phyloP scores from a whole-genome alignment of 2,329 filamentous ascomycete species.

The Colletotrichum sojae region DNA sequence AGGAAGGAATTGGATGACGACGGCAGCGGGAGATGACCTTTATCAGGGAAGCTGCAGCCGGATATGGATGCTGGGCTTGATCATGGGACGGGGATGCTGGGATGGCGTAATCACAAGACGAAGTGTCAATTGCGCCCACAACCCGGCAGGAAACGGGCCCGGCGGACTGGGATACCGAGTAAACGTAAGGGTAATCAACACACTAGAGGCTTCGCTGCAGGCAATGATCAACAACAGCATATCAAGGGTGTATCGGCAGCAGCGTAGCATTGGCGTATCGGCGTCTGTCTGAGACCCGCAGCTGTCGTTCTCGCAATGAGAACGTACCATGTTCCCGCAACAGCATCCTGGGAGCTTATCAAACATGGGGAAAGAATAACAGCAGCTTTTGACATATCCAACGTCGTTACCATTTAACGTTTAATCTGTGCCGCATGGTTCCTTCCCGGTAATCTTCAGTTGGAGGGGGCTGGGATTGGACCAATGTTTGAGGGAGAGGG shows the following conservation, averaged over 20 bases:
- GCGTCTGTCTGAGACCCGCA: background rate
- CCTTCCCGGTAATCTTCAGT: background rate
- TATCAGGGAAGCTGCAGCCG: background rate
- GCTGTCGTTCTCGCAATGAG: background rate
- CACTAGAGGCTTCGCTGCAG: slow-evolving; percentile 1
- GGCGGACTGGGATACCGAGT: background rate
- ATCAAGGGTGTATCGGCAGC: background rate
- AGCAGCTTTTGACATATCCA: no score
- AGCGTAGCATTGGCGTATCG: background rate
- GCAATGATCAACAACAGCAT: slow-evolving; percentile 8
- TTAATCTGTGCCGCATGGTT: no score
- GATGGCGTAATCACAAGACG: background rate
- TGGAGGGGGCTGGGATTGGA: background rate
- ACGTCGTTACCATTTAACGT: no score
- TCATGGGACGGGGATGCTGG: background rate
- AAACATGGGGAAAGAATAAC: no score
- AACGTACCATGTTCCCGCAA: no score
- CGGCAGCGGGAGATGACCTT: slow-evolving; percentile 1
- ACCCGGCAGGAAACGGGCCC: slow-evolving; percentile 7
- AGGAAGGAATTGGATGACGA: background rate
- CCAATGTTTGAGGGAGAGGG: background rate
- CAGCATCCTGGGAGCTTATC: no score
- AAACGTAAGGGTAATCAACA: no score
- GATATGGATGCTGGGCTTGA: no score
- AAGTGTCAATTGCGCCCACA: slow-evolving; percentile 9